Evolutionary conservation across 495 filamentous ascomycete species (phyloP).

Genomic region (Elasticomyces elasticus): DNA sequence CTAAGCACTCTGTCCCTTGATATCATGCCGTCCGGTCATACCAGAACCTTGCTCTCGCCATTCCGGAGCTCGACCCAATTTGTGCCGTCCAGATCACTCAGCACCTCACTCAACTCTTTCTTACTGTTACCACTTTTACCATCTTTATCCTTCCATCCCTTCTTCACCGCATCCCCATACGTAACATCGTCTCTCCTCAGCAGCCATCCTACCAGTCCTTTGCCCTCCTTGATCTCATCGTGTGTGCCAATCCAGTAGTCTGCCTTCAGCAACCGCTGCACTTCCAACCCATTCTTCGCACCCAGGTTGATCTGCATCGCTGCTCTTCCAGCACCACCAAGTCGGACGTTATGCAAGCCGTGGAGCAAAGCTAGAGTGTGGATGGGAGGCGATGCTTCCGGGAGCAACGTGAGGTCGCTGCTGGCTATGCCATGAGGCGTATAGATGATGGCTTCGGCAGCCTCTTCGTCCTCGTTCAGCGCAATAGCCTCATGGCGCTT

Average conservation of each 20-base stretch:
- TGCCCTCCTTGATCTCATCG: slow-evolving; percentile 46
- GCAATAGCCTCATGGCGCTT: slow-evolving; percentile 4
- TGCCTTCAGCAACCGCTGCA: slow-evolving; percentile 37
- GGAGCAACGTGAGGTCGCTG: slow-evolving; percentile 29
- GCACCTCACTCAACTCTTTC: slow-evolving; percentile 16
- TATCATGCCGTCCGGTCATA: too few species aligned
- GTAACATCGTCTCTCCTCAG: slow-evolving; percentile 37
- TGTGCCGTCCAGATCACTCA: slow-evolving; percentile 23
- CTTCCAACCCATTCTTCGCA: slow-evolving; percentile 42
- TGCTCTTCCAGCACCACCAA: slow-evolving; percentile 20
- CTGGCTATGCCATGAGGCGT: slow-evolving; percentile 46
- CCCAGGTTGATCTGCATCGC: slow-evolving; percentile 46
- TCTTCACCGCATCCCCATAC: slow-evolving; percentile 38
- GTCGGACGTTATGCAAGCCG: slow-evolving; percentile 44
- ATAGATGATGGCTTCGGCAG: slow-evolving; percentile 44
- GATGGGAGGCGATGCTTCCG: slow-evolving; percentile 33
- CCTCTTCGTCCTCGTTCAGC: slow-evolving; percentile 7
- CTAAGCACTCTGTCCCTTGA: too few species aligned
- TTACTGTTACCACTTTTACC: background rate
- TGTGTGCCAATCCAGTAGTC: slow-evolving; percentile 51
- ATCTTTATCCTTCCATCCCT: slow-evolving; percentile 17
- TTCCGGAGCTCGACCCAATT: slow-evolving; percentile 35
- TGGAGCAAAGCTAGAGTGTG: slow-evolving; percentile 43
- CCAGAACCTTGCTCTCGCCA: slow-evolving; percentile 37
- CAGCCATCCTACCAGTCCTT: slow-evolving; percentile 41